These are phyloP conservation scores for Beauveria caledonica DNA, from an alignment of 2,329 filamentous ascomycete genomes.

Conservation along the genomic window DNA sequence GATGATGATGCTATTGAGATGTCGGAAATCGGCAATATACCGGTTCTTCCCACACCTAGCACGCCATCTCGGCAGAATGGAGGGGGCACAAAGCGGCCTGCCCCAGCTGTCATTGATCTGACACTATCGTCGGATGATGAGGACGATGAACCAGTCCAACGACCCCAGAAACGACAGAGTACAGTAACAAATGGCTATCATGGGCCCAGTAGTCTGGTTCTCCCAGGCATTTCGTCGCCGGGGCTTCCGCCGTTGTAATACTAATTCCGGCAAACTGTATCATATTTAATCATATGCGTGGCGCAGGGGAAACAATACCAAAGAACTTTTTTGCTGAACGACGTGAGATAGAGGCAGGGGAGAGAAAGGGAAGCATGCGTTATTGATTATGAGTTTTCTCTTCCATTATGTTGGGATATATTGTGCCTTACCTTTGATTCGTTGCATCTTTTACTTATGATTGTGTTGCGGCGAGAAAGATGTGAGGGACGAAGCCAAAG, in stretches of 20 bases:
- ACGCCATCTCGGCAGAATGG: slow-evolving; percentile 29
- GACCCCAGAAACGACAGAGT: slow-evolving; percentile 40
- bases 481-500: not conserved
- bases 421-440: not conserved
- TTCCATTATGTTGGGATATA: not conserved
- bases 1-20: slow-evolving; percentile 46
- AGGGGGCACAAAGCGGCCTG: slow-evolving; percentile 39
- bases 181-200: not conserved
- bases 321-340: not conserved
- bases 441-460: not conserved
- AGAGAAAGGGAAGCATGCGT: not conserved
- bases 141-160: slow-evolving; percentile 37
- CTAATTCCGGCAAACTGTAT: not conserved
- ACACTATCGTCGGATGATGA: slow-evolving; percentile 50
- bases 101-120: slow-evolving; percentile 49
- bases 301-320: not conserved
- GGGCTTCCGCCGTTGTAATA: not conserved
- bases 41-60: slow-evolving; percentile 22
- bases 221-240: not conserved
- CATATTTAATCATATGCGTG: slow-evolving; percentile 9
- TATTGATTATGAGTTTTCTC: not conserved
- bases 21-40: slow-evolving; percentile 31
- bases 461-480: not conserved
- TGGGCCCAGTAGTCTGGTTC: not conserved
- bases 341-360: not conserved